Percentiles rank a stretch among this genome's conserved stretches.
Evolutionary conservation across 331 rosid species (phyloP).

Genomic region (Erythrophleum ivorense): DNA sequence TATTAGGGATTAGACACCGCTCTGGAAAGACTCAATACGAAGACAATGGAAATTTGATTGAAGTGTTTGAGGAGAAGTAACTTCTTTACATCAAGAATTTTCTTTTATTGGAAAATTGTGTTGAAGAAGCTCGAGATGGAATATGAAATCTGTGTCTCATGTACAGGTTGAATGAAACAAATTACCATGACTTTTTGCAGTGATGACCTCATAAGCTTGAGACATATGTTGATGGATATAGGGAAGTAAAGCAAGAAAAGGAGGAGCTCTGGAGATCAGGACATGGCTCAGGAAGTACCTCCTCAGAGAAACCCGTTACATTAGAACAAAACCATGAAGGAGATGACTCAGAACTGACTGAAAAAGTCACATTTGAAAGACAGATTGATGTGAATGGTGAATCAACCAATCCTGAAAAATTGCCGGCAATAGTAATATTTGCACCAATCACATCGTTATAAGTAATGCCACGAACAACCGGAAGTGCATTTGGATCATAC

Average conservation of each 20-base stretch:
- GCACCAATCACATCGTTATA: slow-evolving; percentile 54
- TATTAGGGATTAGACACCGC: slow-evolving; percentile 28
- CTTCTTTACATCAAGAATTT: slow-evolving; percentile 37
- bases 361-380: slow-evolving; percentile 59
- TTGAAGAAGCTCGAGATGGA: slow-evolving; percentile 41
- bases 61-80: slow-evolving; percentile 15
- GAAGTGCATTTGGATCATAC: slow-evolving; percentile 62
- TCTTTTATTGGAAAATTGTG: slow-evolving; percentile 52
- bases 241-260: slow-evolving; percentile 41
- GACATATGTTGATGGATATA: slow-evolving; percentile 39
- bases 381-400: slow-evolving; percentile 57
- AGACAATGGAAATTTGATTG: not conserved
- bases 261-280: slow-evolving; percentile 48
- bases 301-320: slow-evolving; percentile 53
- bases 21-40: slow-evolving; percentile 19
- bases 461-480: slow-evolving; percentile 52
- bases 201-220: slow-evolving; percentile 46
- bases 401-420: slow-evolving; percentile 57
- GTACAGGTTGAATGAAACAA: slow-evolving; percentile 52
- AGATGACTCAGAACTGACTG: slow-evolving; percentile 44
- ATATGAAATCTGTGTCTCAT: slow-evolving; percentile 48
- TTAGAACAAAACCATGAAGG: slow-evolving; percentile 67
- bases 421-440: slow-evolving; percentile 57
- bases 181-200: slow-evolving; percentile 29
- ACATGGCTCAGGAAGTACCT: slow-evolving; percentile 60